Percentiles rank a stretch among this genome's conserved stretches.
Evolutionary conservation across 2,329 filamentous ascomycete genomes (phyloP).

Genomic region (Cadophora sp.): DNA sequence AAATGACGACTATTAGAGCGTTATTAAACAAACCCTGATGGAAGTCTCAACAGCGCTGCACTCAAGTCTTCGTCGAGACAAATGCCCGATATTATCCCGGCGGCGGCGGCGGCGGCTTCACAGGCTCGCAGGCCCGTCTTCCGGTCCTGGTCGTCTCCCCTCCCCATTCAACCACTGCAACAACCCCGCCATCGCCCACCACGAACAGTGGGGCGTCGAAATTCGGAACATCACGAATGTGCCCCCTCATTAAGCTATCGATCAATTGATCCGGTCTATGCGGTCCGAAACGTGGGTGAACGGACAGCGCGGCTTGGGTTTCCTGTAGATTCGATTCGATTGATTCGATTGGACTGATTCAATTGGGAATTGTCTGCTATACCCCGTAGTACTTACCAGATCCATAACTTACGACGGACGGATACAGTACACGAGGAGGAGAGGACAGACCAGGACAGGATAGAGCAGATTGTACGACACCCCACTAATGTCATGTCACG

Average conservation of each 20-base stretch:
- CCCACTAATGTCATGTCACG: slow-evolving; percentile 24
- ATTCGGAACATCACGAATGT: slow-evolving; percentile 27
- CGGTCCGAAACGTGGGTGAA: slow-evolving; percentile 34
- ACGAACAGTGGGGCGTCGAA: slow-evolving; percentile 26
- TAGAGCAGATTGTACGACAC: background rate
- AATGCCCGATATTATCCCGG: slow-evolving; percentile 20
- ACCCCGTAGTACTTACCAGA: slow-evolving; percentile 4
- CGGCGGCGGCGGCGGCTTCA: slow-evolving; percentile 32
- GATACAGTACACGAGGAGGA: slow-evolving; percentile 3
- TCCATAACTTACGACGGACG: slow-evolving; percentile 8
- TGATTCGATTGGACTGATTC: background rate
- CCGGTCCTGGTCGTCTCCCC: slow-evolving; percentile 18
- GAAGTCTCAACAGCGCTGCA: too few relatives aligned
- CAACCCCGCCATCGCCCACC: slow-evolving; percentile 32
- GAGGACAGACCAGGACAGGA: background rate
- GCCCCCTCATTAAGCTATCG: slow-evolving; percentile 22
- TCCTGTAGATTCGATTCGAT: slow-evolving; percentile 2
- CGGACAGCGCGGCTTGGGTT: slow-evolving; percentile 9
- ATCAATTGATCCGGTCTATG: slow-evolving; percentile 34
- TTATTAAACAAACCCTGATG: too few relatives aligned
- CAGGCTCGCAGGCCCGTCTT: slow-evolving; percentile 27
- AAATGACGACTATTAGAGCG: too few relatives aligned
- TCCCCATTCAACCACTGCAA: slow-evolving; percentile 17
- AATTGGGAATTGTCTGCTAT: too few relatives aligned
- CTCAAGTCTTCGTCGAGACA: background rate